Base-by-base conservation (phyloP, 108 stramenopile species). In the Skeletonema menzelii region DNA sequence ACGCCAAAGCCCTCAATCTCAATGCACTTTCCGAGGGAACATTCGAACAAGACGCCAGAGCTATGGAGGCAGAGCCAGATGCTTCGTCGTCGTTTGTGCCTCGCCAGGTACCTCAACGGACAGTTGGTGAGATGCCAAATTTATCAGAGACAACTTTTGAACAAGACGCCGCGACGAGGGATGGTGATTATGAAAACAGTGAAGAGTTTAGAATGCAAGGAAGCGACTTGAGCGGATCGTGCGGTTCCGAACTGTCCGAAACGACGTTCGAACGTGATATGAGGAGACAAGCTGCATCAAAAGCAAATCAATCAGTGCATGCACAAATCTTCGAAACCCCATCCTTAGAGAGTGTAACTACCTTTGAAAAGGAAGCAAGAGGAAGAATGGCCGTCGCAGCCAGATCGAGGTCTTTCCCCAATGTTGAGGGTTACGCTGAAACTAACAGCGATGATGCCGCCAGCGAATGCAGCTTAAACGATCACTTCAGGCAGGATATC, bases 111-210 rank as follows among this genome's bases (percentile, higher is more conserved):
- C 59, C 38, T 19, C 30, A 32, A 24, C 56, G 60, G 38, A 53
- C 26, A 24, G 27, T 42, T 14, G 69, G 65, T 70, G 70, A 79
- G 22, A 63, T 70, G 63, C 22, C 67, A 1, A 53, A 59, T 2
- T 57, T 67, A 56, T 72, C 70, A 26, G 77, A 79, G 53, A 72
- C 77, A 22, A 79, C 77, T 14, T 79, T 79, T 67, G 77, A 79
- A 44, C 59, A 56, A 27, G 77, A 79, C 49, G 70, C 77, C 12
- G 19, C 19, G 4, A 20, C 22, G 34, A 26, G 40, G 15, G 40
- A 47, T 32, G 31, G 31, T 24, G 30, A 31, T 32, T 15, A 20
- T 8, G 26, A 60, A 17, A 58, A 59, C 32, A 2, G 24, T 10
- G 20, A 22, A 53, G 7, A 2, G 49, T 6, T 53, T 53, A 22